These are phyloP conservation scores for Fusarium denticulatum DNA, from an alignment of 2,329 filamentous ascomycete species.

Conservation along the genomic window DNA sequence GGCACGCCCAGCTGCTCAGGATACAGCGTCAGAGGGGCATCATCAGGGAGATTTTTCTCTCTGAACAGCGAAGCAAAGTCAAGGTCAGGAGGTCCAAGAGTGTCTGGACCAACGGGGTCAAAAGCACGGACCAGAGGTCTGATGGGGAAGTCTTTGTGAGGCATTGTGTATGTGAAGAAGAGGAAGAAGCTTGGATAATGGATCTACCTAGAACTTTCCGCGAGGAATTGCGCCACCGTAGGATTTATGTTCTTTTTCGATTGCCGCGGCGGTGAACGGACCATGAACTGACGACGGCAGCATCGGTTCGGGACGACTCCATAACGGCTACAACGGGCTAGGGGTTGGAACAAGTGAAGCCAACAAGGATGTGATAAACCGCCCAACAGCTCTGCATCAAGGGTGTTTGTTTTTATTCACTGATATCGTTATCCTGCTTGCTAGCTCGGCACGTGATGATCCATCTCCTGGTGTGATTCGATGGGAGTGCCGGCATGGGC, in stretches of 20 bases:
- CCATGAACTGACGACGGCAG: conserved; percentile 16
- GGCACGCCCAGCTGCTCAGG: conserved; percentile 1
- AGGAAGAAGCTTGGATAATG: background rate
- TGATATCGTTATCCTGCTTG: background rate
- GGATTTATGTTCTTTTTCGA: conserved; percentile 6
- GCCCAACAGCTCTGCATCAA: background rate
- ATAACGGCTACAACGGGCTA: conserved; percentile 20
- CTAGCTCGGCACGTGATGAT: conserved; percentile 6
- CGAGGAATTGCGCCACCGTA: background rate
- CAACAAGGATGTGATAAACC: background rate
- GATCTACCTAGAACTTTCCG: background rate
- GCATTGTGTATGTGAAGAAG: background rate
- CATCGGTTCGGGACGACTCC: conserved; percentile 21
- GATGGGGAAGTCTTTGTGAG: conserved; percentile 13
- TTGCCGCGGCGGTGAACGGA: conserved; percentile 16
- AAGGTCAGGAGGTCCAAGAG: background rate
- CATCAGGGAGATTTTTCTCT: background rate
- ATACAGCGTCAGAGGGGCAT: conserved; percentile 1
- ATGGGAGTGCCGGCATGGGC: background rate
- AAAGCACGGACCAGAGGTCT: conserved; percentile 9
- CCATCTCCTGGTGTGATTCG: background rate
- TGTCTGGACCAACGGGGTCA: background rate
- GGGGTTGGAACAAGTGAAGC: background rate
- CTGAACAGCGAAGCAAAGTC: conserved; percentile 14
- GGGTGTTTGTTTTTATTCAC: background rate